These are phyloP conservation scores for Pisolithus microcarpus DNA, from an alignment of 768 basidiomycete species.

Conservation along the genomic window DNA sequence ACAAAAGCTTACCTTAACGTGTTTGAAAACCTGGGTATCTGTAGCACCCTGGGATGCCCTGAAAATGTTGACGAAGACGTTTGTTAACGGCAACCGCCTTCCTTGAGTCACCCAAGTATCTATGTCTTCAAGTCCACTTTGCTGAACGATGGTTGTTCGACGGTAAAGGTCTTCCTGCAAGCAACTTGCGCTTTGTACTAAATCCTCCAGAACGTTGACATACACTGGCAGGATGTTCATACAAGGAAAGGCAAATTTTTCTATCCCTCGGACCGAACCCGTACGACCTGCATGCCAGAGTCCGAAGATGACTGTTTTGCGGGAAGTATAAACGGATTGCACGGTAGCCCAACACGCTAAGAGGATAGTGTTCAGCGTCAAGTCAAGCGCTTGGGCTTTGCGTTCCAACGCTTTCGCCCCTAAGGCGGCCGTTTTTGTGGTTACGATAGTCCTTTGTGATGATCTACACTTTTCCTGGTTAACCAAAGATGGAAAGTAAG, in stretches of 20 bases:
- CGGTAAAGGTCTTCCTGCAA: slow-evolving; percentile 31
- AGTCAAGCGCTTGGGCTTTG: slow-evolving; percentile 29
- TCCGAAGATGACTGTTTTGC: slow-evolving; percentile 31
- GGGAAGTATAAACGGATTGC: slow-evolving; percentile 26
- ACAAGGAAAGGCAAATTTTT: slow-evolving; percentile 37
- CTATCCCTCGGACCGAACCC: slow-evolving; percentile 27
- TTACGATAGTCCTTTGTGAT: slow-evolving; percentile 11
- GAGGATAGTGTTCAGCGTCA: slow-evolving; percentile 36
- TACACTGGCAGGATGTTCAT: slow-evolving; percentile 38
- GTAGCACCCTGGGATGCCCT: slow-evolving; percentile 22
- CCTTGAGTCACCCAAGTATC: slow-evolving; percentile 30
- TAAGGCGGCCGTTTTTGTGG: slow-evolving; percentile 36
- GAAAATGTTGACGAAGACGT: slow-evolving; percentile 40
- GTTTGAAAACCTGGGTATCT: slow-evolving; percentile 18
- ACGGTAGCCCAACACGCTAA: slow-evolving; percentile 39
- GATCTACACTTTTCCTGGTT: not conserved
- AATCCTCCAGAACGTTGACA: slow-evolving; percentile 16
- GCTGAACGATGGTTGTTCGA: slow-evolving; percentile 35
- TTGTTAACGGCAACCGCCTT: slow-evolving; percentile 29
- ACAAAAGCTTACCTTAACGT: slow-evolving; percentile 28
- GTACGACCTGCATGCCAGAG: slow-evolving; percentile 43
- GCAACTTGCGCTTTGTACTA: slow-evolving; percentile 23
- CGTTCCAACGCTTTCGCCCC: slow-evolving; percentile 39
- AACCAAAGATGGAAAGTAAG: slow-evolving; percentile 20
- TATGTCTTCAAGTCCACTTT: slow-evolving; percentile 32